phyloP scores from a whole-genome alignment of 2,329 filamentous ascomycete genomes.

The Sclerotinia subarctica region DNA sequence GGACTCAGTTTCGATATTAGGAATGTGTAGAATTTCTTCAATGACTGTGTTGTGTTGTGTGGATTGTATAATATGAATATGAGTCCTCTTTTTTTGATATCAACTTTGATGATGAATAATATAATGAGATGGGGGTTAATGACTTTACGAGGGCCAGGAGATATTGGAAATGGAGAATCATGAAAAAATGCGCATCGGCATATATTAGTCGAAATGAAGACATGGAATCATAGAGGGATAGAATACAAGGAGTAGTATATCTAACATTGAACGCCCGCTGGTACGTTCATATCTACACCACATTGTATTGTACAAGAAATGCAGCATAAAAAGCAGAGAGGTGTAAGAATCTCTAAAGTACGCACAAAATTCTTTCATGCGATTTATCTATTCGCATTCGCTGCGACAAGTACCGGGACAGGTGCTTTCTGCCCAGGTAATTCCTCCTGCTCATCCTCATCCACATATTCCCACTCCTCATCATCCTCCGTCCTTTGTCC shows the following conservation, averaged over 20 bases:
- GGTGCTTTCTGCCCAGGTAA: neutral
- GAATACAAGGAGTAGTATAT: neutral
- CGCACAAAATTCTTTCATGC: neutral
- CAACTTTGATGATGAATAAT: too few relatives aligned
- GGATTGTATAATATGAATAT: too few relatives aligned
- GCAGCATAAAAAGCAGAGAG: slow-evolving; percentile 1
- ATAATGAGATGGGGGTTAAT: too few relatives aligned
- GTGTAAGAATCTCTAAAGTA: neutral
- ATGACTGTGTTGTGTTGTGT: too few relatives aligned
- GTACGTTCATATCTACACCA: neutral
- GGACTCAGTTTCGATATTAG: too few relatives aligned
- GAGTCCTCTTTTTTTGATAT: too few relatives aligned
- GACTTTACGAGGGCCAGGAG: too few relatives aligned
- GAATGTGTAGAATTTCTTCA: too few relatives aligned
- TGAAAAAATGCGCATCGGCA: too few relatives aligned
- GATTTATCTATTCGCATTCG: neutral
- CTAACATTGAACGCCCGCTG: neutral
- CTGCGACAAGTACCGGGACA: neutral
- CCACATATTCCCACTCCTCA: slow-evolving; percentile 50
- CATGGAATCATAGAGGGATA: too few relatives aligned
- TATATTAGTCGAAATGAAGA: neutral
- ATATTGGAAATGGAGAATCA: too few relatives aligned
- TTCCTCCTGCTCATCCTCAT: slow-evolving; percentile 38
- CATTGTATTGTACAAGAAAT: neutral
- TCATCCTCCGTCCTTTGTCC: slow-evolving; percentile 55